Evolutionary conservation across 2,329 filamentous ascomycete genomes (phyloP).

Genomic region (Aspergillus sp.): DNA sequence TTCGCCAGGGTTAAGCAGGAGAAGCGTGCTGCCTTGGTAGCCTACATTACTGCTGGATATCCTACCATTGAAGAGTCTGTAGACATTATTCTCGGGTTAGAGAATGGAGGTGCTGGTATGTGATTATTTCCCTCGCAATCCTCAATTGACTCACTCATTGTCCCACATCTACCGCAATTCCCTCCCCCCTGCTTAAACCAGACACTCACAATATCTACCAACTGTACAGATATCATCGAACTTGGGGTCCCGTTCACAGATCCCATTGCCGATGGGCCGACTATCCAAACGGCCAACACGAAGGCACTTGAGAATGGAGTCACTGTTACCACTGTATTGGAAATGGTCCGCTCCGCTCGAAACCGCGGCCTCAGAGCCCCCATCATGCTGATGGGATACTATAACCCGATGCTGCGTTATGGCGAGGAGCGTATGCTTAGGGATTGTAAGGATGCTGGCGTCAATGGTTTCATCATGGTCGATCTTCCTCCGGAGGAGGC

Average conservation of each 20-base stretch:
- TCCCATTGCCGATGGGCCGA: conserved; percentile 95
- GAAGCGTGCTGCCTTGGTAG: conserved; percentile 76
- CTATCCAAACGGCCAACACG: conserved; percentile 94
- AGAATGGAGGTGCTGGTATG: conserved; percentile 86
- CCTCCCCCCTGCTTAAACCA: background rate
- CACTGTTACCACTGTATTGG: conserved; percentile 73
- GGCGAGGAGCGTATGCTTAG: conserved; percentile 85
- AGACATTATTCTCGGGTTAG: conserved; percentile 81
- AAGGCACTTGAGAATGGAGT: conserved; percentile 86
- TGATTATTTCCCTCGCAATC: background rate
- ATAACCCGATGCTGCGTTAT: conserved; percentile 92
- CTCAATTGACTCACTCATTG: conserved; percentile 11
- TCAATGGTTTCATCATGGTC: conserved; percentile 96
- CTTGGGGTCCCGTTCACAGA: conserved; percentile 96
- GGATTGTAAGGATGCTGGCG: conserved; percentile 78
- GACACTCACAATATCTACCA: background rate
- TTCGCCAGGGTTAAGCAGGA: conserved; percentile 60
- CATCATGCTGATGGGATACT: conserved; percentile 97
- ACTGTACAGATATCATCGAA: conserved; percentile 77
- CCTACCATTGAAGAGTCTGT: conserved; percentile 80
- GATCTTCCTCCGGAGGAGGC: conserved; percentile 97
- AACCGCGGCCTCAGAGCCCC: conserved; percentile 75
- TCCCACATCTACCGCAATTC: background rate
- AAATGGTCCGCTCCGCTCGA: conserved; percentile 81
- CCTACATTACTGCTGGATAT: conserved; percentile 94